Evolutionary conservation across 208 protist genomes (phyloP).

Genomic region (Trypanosoma cruzi): DNA sequence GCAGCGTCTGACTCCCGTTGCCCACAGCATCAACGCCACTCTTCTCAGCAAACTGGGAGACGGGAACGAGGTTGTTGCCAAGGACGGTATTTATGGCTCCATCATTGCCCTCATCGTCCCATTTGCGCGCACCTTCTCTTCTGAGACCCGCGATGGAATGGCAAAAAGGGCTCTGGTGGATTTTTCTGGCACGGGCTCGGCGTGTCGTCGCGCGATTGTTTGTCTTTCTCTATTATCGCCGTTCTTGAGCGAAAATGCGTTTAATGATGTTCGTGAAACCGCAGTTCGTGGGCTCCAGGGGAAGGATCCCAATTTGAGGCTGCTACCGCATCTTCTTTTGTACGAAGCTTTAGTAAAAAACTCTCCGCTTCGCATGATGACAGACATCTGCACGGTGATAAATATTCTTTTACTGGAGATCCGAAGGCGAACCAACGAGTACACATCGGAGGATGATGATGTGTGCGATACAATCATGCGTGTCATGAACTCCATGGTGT

Average conservation of each 20-base stretch:
- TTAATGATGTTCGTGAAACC: neutral
- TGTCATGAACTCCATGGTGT: constrained; percentile 30
- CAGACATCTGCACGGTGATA: neutral
- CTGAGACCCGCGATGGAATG: constrained; percentile 21
- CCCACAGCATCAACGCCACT: constrained; percentile 13
- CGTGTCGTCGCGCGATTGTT: constrained; percentile 17
- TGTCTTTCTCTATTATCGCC: constrained; percentile 18
- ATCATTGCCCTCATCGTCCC: constrained; percentile 24
- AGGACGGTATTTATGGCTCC: constrained; percentile 13
- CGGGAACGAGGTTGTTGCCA: neutral
- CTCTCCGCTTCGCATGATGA: constrained; percentile 10
- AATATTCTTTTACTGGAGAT: constrained; percentile 9
- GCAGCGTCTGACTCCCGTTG: constrained; percentile 32
- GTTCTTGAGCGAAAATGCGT: constrained; percentile 15
- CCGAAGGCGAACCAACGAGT: constrained; percentile 8
- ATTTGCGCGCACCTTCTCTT: constrained; percentile 16
- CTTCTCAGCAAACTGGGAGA: constrained; percentile 15
- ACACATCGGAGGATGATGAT: constrained; percentile 23
- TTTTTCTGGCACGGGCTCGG: neutral
- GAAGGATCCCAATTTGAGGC: neutral
- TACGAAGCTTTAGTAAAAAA: constrained; percentile 21
- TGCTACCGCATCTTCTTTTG: constrained; percentile 20
- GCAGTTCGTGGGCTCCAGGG: constrained; percentile 3
- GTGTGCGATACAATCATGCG: constrained; percentile 23
- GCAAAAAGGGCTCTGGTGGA: constrained; percentile 16